Conservation (phyloP, 805 yeast species). For the Schwanniomyces sp. region DNA sequence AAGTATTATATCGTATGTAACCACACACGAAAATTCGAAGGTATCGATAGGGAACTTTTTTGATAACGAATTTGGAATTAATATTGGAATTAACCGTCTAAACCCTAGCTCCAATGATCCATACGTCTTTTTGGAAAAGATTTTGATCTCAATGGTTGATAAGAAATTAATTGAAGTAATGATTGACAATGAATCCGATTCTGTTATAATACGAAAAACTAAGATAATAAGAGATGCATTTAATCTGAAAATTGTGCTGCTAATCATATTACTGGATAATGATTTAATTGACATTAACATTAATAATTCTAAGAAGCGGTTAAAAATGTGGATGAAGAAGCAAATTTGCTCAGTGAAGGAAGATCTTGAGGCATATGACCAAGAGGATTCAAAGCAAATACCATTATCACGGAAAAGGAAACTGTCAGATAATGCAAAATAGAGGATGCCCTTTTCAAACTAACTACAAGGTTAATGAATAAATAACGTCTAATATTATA, state of each 20-base stretch:
- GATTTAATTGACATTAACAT: constrained; percentile 21
- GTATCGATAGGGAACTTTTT: constrained; percentile 8
- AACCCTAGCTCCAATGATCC: neutral
- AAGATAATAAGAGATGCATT: constrained; percentile 30
- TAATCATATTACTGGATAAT: constrained; percentile 22
- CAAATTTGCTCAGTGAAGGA: constrained; percentile 11
- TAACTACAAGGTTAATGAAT: neutral
- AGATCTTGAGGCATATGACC: constrained; percentile 5
- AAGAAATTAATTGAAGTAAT: constrained; percentile 19
- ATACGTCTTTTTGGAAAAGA: constrained; percentile 13
- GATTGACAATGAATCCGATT: constrained; percentile 24
- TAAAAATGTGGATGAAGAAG: constrained; percentile 23
- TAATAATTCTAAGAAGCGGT: constrained; percentile 12
- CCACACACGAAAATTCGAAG: constrained; percentile 19
- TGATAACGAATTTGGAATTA: constrained; percentile 15
- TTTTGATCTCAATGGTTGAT: constrained; percentile 25
- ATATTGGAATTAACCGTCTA: constrained; percentile 8
- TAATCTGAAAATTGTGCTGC: constrained; percentile 17
- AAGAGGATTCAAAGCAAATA: constrained; percentile 4
- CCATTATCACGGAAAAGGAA: constrained; percentile 9
- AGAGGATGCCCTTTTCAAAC: neutral
- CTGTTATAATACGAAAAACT: constrained; percentile 17
- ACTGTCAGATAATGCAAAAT: constrained; percentile 6
- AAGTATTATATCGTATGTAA: constrained; percentile 21
- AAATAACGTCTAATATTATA: neutral